Evolutionary conservation across 352 stramenopile species (phyloP).

Genomic region (Globisporangium sylvaticum): DNA sequence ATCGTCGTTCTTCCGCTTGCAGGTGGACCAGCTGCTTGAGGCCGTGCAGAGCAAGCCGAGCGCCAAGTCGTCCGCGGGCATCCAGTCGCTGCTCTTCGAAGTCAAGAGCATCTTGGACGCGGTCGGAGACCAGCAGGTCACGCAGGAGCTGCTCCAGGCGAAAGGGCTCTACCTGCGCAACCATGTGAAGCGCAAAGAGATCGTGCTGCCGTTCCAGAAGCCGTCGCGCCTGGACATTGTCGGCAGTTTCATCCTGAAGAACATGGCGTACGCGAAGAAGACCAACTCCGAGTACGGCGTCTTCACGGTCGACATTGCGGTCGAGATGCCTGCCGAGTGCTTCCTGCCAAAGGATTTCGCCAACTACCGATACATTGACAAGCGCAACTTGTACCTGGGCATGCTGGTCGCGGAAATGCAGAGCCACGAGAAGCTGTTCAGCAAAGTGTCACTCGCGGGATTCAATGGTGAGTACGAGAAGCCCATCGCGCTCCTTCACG

Average conservation of each 20-base stretch:
- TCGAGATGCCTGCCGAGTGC: slow-evolving; percentile 78
- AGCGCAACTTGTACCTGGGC: slow-evolving; percentile 83
- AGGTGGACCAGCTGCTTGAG: slow-evolving; percentile 85
- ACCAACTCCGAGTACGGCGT: slow-evolving; percentile 47
- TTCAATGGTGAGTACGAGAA: slow-evolving; percentile 83
- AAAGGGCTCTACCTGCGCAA: slow-evolving; percentile 59
- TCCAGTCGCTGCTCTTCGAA: slow-evolving; percentile 77
- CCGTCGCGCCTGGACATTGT: slow-evolving; percentile 78
- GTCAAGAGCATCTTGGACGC: slow-evolving; percentile 73
- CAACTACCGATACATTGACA: slow-evolving; percentile 90
- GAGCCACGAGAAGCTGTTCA: slow-evolving; percentile 32
- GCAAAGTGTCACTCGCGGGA: slow-evolving; percentile 50
- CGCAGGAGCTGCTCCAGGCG: slow-evolving; percentile 55
- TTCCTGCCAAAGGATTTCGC: slow-evolving; percentile 88
- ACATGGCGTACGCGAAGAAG: slow-evolving; percentile 60
- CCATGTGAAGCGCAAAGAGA: slow-evolving; percentile 80
- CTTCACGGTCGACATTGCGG: slow-evolving; percentile 72
- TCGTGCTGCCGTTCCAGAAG: slow-evolving; percentile 79
- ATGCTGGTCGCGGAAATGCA: slow-evolving; percentile 66
- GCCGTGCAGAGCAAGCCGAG: slow-evolving; percentile 54
- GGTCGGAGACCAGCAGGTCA: slow-evolving; percentile 69
- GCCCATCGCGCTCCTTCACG: slow-evolving; percentile 57
- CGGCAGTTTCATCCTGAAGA: slow-evolving; percentile 86
- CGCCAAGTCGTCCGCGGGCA: slow-evolving; percentile 35
- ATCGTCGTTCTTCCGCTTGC: slow-evolving; percentile 82